A percentile compares a stretch with the other conserved stretches of the same genome.
Evolutionary conservation across 2,329 filamentous ascomycete genomes (phyloP).

Genomic region (Aspergillus sp.): DNA sequence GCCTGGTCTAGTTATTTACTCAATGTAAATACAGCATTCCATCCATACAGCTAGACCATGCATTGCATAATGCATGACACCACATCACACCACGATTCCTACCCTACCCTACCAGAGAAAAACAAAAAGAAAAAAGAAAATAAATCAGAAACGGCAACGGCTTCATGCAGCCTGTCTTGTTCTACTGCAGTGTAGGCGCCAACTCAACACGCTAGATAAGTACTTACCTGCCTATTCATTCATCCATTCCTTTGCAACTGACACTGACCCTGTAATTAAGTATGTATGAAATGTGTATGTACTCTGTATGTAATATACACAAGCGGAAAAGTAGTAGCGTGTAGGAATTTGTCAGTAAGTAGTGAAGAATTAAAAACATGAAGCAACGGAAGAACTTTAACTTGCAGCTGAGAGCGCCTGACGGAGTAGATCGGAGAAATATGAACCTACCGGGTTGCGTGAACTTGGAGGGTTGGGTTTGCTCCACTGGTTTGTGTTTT

Average conservation of each 20-base stretch:
- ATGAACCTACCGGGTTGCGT: conserved; percentile 8
- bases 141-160: conserved; percentile 15
- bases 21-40: neutral
- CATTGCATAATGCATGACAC: conserved; percentile 26
- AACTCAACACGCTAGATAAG: neutral
- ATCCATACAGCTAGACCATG: conserved; percentile 14
- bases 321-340: neutral
- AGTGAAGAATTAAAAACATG: neutral
- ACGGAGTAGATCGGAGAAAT: conserved; percentile 11
- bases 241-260: too few relatives aligned
- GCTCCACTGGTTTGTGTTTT: neutral
- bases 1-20: neutral
- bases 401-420: conserved; percentile 11
- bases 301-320: neutral
- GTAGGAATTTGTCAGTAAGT: neutral
- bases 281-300: neutral
- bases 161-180: conserved; percentile 15
- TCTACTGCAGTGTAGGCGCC: neutral
- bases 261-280: too few relatives aligned
- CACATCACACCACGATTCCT: neutral
- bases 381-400: conserved; percentile 1
- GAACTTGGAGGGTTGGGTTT: neutral
- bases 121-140: too few relatives aligned
- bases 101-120: neutral
- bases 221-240: too few relatives aligned